phyloP scores from a whole-genome alignment of 192 early-diverging fungal genomes.

The Kappamyces sp. region DNA sequence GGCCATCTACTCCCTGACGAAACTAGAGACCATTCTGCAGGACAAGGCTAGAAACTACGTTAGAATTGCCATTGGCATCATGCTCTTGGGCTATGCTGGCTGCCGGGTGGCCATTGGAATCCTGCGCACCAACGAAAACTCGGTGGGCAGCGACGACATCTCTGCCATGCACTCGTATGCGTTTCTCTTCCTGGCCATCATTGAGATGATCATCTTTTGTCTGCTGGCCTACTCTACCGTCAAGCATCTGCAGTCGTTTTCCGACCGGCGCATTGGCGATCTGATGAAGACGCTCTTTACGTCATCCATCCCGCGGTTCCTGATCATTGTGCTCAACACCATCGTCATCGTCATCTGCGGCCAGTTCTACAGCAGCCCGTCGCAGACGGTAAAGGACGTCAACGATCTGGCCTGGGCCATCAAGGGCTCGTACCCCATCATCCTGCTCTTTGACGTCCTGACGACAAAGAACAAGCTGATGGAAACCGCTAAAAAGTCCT shows the following conservation, averaged over 20 bases:
- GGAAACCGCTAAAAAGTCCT: too few species aligned
- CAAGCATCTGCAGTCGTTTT: neutral
- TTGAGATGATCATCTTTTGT: conserved; percentile 23
- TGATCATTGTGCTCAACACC: conserved; percentile 2
- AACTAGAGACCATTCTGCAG: conserved; percentile 11
- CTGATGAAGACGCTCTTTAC: neutral
- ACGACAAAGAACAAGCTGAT: neutral
- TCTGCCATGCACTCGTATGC: conserved; percentile 23
- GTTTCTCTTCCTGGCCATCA: conserved; percentile 25
- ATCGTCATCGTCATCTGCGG: conserved; percentile 15
- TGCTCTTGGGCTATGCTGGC: conserved; percentile 15
- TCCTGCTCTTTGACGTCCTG: conserved; percentile 27
- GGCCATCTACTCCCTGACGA: conserved; percentile 21
- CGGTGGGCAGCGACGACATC: conserved; percentile 14
- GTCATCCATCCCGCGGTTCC: conserved; percentile 13
- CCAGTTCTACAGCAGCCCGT: conserved; percentile 7
- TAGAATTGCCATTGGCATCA: conserved; percentile 12
- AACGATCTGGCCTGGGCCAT: conserved; percentile 19
- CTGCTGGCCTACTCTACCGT: conserved; percentile 14
- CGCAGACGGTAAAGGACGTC: conserved; percentile 14
- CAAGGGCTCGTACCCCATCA: conserved; percentile 29
- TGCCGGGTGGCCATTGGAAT: conserved; percentile 21
- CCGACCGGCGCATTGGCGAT: too few species aligned
- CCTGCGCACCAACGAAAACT: conserved; percentile 8
- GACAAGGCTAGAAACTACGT: conserved; percentile 3